Base-by-base conservation (phyloP, 495 filamentous ascomycete genomes). In the Penicillium robsamsonii region DNA sequence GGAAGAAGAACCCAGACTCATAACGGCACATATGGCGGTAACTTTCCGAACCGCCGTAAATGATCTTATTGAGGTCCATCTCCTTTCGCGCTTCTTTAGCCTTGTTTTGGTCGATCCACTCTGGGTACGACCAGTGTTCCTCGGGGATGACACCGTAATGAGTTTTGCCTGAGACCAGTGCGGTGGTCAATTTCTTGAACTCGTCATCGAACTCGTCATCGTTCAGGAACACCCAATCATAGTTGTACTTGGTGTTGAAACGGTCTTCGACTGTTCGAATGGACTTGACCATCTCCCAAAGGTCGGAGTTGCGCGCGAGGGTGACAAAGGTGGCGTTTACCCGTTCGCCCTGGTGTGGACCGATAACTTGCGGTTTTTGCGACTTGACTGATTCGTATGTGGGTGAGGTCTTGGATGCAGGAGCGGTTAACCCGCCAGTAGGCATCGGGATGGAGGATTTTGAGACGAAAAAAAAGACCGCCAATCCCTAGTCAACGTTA, bases 151-250 rank as follows among this genome's bases (percentile, higher is more conserved):
- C 74, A 60, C 92, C 95, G 71, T 96, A 98, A 70, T 89, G 81
- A 17, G 94, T 90, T 54, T 81, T 92, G 25, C 94, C 94, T 15
- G 92, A 96, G n/a, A 91, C 87, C 33, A 98, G 79, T 5, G 90
- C 83, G 11, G 84, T 85, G 15, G 94, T 98, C 53, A 98, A 81
- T 65, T 89, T 92, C 74, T 90, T 97, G 77, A 98, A 98, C 11
- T 84, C 82, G 1, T 89, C 87, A 62, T 96, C 89, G 63, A 98
- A 98, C 2, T 90, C 88, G 67, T 91, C 82, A 68, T 98, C 94
- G 71, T 98, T 98, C 59, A 98, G 72, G 77, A 98, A 98, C 27
- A 98, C 95, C 94, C 94, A 98, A 67, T 97, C 94, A 71, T 98
- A 98, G 76, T 97, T 87, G 72, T 87, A 97, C 48, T 91, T 87